phyloP scores from a whole-genome alignment of 106 monocot species.

The Dendrobium nobile region DNA sequence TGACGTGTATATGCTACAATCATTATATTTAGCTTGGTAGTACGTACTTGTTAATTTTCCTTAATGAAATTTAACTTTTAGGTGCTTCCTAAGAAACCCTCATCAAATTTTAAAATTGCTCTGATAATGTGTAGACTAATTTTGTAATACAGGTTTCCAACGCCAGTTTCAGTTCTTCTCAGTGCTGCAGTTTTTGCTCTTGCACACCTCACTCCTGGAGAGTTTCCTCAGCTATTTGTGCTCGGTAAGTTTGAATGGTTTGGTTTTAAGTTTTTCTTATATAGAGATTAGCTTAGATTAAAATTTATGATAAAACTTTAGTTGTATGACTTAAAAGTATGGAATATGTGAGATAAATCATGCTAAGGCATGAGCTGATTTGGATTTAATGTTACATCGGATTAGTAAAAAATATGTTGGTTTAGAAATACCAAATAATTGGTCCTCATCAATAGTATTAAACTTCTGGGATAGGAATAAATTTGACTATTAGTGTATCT shows the following conservation, averaged over 20 bases:
- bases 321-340: neutral
- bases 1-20: neutral
- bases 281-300: neutral
- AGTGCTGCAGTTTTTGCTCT: conserved; percentile 82
- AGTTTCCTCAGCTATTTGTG: conserved; percentile 90
- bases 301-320: neutral
- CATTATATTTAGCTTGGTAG: neutral
- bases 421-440: too few relatives aligned
- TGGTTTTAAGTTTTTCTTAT: neutral
- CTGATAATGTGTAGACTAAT: neutral
- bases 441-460: too few relatives aligned
- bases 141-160: conserved; percentile 56
- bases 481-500: too few relatives aligned
- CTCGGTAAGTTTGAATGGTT: conserved; percentile 36
- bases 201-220: conserved; percentile 90
- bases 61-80: neutral
- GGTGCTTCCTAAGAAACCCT: neutral
- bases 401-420: too few relatives aligned
- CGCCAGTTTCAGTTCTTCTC: conserved; percentile 68
- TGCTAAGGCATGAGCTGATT: too few relatives aligned
- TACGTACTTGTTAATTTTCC: neutral
- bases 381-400: too few relatives aligned
- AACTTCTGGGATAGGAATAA: too few relatives aligned
- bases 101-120: neutral
- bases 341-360: too few relatives aligned